Base-by-base conservation (phyloP, 805 yeast genomes). In the Komagataella phaffii region DNA sequence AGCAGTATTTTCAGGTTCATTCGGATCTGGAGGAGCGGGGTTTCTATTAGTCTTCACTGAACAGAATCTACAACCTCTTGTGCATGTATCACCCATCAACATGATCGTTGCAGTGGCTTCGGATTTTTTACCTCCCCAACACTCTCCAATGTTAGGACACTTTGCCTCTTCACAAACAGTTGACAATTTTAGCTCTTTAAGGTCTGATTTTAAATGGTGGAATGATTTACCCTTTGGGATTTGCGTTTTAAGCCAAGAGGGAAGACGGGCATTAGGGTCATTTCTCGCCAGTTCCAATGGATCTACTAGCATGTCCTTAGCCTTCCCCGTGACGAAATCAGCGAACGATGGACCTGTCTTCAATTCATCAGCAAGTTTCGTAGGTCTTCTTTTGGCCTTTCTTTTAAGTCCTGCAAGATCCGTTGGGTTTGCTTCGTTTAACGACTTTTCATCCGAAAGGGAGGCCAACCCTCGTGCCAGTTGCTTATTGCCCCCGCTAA, bases 161-260 rank as follows among this genome's bases (percentile, higher is more conserved):
- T 93, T 84, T 3, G 99, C 99, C 63, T 93, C 99, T 67, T 93
- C 98, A 69, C 99, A 93, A 30, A 93, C 99, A 0, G 99, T 93
- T 44, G 96, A 85, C 50, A 93, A 72, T 56, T 88, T 88, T 54
- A 93, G 72, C 53, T 95, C 97, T 54, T 88, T 76, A 40, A 93
- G 83, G 62, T 93, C 99, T 49, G 80, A 77, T 63, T 91, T 89
- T 58, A 93, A 73, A 58, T 80, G 82, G 59, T 82, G 82, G 65
- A 79, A 93, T 24, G 85, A 83, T 56, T 81, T 76, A 47, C 99
- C 99, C 69, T 87, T 88, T n/a, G 99, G 99, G 55, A 93, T 91
- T 2, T 95, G 95, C 2, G 90, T 96, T 64, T 88, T 89, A 51
- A 93, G 74, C 99, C 99, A 93, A 48, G 79, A 71, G 2, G 99